phyloP scores from a whole-genome alignment of 2,329 filamentous ascomycete genomes.

The Colletotrichum orbiculare region DNA sequence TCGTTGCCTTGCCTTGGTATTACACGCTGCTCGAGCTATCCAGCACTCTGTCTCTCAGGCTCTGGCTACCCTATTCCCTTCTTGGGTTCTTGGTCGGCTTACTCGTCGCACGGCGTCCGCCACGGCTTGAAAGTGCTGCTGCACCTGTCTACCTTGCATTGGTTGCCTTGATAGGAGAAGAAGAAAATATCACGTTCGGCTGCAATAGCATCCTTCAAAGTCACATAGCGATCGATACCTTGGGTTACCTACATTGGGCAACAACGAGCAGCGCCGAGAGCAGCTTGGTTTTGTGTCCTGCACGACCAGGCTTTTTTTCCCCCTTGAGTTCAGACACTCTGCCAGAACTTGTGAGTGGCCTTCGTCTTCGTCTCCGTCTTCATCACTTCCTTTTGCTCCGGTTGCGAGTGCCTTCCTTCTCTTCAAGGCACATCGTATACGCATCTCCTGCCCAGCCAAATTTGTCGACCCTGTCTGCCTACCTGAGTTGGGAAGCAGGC shows the following conservation, averaged over 20 bases:
- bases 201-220: slow-evolving; percentile 4
- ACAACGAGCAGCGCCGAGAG: too few species aligned
- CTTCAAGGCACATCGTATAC: not conserved
- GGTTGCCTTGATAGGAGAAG: slow-evolving; percentile 19
- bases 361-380: not conserved
- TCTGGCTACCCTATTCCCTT: not conserved
- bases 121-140: not conserved
- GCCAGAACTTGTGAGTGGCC: too few species aligned
- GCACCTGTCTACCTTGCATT: slow-evolving; percentile 23
- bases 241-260: not conserved
- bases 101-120: slow-evolving; percentile 16
- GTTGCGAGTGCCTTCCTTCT: too few species aligned
- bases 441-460: not conserved
- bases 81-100: slow-evolving; percentile 3
- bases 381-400: not conserved
- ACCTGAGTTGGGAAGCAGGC: too few species aligned
- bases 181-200: slow-evolving; percentile 8
- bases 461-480: not conserved
- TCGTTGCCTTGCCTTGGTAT: too few species aligned
- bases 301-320: too few species aligned
- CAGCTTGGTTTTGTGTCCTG: too few species aligned
- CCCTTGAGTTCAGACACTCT: too few species aligned
- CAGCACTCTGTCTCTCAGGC: not conserved
- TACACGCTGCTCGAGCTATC: not conserved
- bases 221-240: not conserved